Conservation (phyloP, 2,329 filamentous ascomycete genomes). For the Alternaria burnsii region DNA sequence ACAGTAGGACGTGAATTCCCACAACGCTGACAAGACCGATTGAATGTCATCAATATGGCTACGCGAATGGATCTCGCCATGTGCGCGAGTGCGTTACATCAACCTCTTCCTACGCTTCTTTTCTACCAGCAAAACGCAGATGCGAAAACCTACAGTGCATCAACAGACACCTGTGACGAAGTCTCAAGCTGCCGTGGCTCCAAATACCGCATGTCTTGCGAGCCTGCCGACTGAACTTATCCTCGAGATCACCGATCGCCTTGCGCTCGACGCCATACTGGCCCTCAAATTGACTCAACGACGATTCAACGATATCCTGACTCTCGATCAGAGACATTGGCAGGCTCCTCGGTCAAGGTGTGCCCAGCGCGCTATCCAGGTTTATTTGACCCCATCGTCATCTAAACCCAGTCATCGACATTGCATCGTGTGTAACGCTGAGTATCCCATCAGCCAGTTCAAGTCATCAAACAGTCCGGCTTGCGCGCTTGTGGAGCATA, state of each 20-base stretch:
- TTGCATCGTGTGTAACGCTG: conserved; percentile 44
- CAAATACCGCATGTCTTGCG: conserved; percentile 22
- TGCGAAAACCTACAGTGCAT: not conserved
- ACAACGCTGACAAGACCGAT: not conserved
- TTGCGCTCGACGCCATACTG: conserved; percentile 49
- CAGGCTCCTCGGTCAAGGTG: conserved; percentile 34
- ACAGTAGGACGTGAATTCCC: not conserved
- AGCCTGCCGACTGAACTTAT: conserved; percentile 54
- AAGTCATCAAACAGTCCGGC: conserved; percentile 41
- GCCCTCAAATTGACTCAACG: conserved; percentile 51
- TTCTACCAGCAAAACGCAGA: not conserved
- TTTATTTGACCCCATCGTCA: conserved; percentile 29
- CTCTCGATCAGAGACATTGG: conserved; percentile 24
- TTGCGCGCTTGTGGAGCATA: conserved; percentile 23
- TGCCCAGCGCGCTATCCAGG: conserved; percentile 39
- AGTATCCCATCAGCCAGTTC: conserved; percentile 43
- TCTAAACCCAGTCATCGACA: conserved; percentile 25
- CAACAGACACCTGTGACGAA: not conserved
- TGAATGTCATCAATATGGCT: conserved; percentile 5
- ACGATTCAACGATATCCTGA: conserved; percentile 40
- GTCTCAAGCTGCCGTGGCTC: conserved; percentile 12
- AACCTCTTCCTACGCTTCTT: not conserved
- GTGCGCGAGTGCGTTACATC: not conserved
- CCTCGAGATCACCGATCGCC: conserved; percentile 47
- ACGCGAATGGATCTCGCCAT: not conserved